Conservation (phyloP, 345 rosid genomes). For the Linum lewisii region DNA sequence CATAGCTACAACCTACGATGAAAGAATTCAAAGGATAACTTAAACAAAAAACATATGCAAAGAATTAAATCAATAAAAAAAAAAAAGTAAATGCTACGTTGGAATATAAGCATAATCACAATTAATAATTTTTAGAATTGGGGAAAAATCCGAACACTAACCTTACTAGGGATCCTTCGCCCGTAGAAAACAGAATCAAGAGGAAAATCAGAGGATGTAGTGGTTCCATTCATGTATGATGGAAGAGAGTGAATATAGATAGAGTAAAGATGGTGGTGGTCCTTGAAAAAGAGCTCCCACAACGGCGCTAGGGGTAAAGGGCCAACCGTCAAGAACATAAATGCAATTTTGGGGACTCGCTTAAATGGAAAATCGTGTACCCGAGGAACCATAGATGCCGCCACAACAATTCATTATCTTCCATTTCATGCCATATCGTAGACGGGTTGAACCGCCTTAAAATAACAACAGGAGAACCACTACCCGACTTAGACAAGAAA, state of each 20-base stretch:
- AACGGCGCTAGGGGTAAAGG: conserved; percentile 17
- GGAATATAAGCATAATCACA: no score
- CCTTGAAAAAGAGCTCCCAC: conserved; percentile 18
- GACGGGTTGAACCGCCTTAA: not conserved
- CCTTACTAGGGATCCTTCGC: conserved; percentile 21
- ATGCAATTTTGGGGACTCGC: conserved; percentile 14
- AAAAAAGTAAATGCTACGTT: no score
- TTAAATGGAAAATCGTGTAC: not conserved
- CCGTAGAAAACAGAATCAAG: conserved; percentile 11
- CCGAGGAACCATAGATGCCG: conserved; percentile 16
- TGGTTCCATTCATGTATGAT: conserved; percentile 1
- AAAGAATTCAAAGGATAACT: no score
- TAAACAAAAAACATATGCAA: no score
- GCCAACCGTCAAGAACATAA: conserved; percentile 20
- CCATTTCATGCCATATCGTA: not conserved
- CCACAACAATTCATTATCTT: conserved; percentile 23
- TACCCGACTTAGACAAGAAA: not conserved
- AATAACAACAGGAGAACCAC: not conserved
- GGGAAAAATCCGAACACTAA: conserved; percentile 1
- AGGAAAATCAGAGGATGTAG: conserved; percentile 1
- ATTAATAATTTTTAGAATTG: no score
- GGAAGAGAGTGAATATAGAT: conserved; percentile 15
- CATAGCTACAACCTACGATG: no score
- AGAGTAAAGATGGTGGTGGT: conserved; percentile 11
- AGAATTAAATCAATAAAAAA: no score